Conservation (phyloP, 768 basidiomycete species). For the Polyporus arcularius region DNA sequence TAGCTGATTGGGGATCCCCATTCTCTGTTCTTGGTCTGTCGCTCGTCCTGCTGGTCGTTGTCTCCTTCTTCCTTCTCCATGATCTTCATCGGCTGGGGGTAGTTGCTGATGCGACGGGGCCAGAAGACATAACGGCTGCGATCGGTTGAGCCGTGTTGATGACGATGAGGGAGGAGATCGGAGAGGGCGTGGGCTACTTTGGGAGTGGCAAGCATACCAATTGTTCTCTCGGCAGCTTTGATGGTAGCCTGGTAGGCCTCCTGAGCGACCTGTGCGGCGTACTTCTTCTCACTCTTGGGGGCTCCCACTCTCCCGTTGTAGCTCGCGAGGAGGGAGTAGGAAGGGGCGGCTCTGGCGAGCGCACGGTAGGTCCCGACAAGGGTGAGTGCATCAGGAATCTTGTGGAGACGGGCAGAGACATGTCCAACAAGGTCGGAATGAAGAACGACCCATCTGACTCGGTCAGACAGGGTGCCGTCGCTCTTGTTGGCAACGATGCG, state of each 20-base stretch:
- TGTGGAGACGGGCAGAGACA: background rate
- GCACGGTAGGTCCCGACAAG: background rate
- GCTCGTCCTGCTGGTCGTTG: too few relatives aligned
- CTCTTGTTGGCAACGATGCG: background rate
- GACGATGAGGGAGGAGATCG: background rate
- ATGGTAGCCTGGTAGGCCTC: background rate
- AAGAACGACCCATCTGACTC: background rate
- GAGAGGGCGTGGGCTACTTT: background rate
- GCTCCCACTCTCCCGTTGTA: background rate
- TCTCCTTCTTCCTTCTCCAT: too few relatives aligned
- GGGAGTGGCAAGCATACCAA: background rate
- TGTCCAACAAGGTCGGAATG: background rate
- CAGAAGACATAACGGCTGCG: too few relatives aligned
- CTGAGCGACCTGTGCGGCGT: background rate
- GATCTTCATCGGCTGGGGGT: too few relatives aligned
- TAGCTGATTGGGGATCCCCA: too few relatives aligned
- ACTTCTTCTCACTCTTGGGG: background rate
- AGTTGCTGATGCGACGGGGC: too few relatives aligned
- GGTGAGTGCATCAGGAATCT: background rate
- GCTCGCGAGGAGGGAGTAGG: background rate
- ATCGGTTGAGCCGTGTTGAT: background rate
- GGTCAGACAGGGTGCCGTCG: background rate
- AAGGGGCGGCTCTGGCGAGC: background rate
- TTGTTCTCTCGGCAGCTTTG: background rate
- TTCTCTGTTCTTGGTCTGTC: too few relatives aligned